phyloP scores from a whole-genome alignment of 2,329 filamentous ascomycete genomes.

The Cladosporium halotolerans region DNA sequence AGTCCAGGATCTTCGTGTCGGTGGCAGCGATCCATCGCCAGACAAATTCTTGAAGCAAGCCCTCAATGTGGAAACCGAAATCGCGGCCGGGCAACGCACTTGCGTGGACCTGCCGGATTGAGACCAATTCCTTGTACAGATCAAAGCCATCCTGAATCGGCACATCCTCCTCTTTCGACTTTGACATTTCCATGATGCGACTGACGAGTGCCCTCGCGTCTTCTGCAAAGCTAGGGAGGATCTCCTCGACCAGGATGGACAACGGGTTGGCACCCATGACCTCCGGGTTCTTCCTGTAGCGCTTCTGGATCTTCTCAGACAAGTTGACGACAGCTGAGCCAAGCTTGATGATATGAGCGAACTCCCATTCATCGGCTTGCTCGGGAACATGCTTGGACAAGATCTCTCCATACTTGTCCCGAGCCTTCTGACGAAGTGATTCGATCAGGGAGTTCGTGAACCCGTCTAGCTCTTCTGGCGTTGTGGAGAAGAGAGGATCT shows the following conservation, averaged over 20 bases:
- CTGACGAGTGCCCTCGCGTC: constrained; percentile 81
- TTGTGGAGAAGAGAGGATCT: constrained; percentile 69
- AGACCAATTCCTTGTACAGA: constrained; percentile 80
- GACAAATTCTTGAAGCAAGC: constrained; percentile 80
- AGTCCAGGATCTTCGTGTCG: constrained; percentile 70
- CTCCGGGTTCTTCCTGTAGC: constrained; percentile 79
- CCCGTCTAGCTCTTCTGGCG: constrained; percentile 61
- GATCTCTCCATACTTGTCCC: constrained; percentile 70
- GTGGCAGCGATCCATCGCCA: constrained; percentile 89
- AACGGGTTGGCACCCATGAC: constrained; percentile 71
- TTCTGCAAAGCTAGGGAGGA: constrained; percentile 83
- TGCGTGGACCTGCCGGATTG: constrained; percentile 74
- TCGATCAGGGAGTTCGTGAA: constrained; percentile 68
- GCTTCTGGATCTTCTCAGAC: constrained; percentile 83
- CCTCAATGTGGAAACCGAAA: constrained; percentile 85
- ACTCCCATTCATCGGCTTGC: constrained; percentile 78
- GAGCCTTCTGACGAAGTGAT: constrained; percentile 66
- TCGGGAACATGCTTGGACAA: constrained; percentile 75
- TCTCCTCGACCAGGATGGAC: constrained; percentile 70
- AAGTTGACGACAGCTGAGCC: constrained; percentile 80
- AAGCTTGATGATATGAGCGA: constrained; percentile 81
- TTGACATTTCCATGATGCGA: constrained; percentile 68
- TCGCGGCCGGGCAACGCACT: constrained; percentile 63
- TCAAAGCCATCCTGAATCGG: constrained; percentile 90
- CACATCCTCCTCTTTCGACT: constrained; percentile 66